Base-by-base conservation (phyloP, 345 rosid genomes). In the Eutrema heterophyllum region DNA sequence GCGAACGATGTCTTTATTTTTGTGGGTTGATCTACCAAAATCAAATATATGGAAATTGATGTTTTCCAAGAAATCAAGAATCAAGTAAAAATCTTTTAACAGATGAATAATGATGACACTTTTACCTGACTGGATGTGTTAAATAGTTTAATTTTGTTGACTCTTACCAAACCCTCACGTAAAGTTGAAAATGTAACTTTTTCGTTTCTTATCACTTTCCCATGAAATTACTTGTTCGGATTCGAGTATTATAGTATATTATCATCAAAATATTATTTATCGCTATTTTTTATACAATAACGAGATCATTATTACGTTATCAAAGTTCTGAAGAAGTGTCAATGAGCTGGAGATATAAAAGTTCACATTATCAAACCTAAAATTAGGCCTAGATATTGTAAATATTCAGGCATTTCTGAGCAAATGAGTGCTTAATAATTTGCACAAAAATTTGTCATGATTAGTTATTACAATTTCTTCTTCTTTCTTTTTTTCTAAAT, bases 361-460 rank as follows among this genome's bases (percentile, higher is more conserved):
- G 12, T 71, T 35, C 13, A 33, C 44, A 53, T 69, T 62, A 76
- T 69, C 75, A 51, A 21, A 62, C 75, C 70, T 68, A 62, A 46
- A 61, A 54, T 76, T 75, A 53, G 79, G 70, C 58, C 35, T 69
- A 53, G 43, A 75, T 75, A 75, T 53, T 68, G 79, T 61, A 61
- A 75, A 35, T 53, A 68, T 27, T 68, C n/a, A 57, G 55, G 40
- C 62, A 60, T 14, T 27, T 67, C 27, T 61, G 57, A 75, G 79
- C 65, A 69, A 21, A 69, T 76, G 74, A 76, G 74, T 69, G 79
- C 65, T 69, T 68, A 69, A 76, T 76, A 69, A 76, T 76, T 60
- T 75, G 70, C 4, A 51, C 67, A 36, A 7, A 68, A 51, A 11
- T 11, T 6, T 61, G 74, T 54, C 74, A 75, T 75, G 69, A 75